A percentile compares a stretch with the other conserved stretches of the same genome.
These are phyloP conservation scores for Lasiosphaeris hirsuta DNA, from an alignment of 495 filamentous ascomycete genomes.

Conservation along the genomic window DNA sequence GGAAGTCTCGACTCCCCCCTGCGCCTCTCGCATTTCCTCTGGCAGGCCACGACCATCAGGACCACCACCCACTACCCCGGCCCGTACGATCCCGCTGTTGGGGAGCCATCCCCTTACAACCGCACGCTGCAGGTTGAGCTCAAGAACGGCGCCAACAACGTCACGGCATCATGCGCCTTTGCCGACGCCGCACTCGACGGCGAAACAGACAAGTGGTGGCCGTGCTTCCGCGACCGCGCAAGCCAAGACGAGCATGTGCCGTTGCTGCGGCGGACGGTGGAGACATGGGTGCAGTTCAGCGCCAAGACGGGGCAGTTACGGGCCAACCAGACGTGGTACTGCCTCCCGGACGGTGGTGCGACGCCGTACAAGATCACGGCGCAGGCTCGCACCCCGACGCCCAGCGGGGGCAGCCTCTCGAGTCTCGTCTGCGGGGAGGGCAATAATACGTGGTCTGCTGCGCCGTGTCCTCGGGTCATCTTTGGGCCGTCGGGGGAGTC, in stretches of 20 bases:
- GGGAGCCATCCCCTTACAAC: neutral
- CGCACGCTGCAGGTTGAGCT: neutral
- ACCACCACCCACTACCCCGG: neutral
- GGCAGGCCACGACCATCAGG: neutral
- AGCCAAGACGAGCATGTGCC: neutral
- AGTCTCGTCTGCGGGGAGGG: neutral
- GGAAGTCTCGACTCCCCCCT: neutral
- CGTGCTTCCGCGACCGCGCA: neutral
- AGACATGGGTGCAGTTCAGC: conserved; percentile 5
- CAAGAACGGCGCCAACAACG: neutral
- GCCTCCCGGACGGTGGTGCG: neutral
- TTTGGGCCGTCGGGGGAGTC: neutral
- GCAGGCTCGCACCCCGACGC: neutral
- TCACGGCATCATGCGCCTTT: neutral
- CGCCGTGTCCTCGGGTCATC: neutral
- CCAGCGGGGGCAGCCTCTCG: no score
- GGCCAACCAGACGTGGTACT: conserved; percentile 10
- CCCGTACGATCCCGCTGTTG: neutral
- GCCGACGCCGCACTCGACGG: conserved; percentile 2
- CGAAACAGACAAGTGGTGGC: conserved; percentile 6
- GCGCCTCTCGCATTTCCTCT: neutral
- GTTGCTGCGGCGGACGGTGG: neutral
- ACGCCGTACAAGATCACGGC: conserved; percentile 5
- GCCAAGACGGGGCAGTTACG: neutral
- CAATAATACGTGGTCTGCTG: neutral